Evolutionary conservation across 2,329 filamentous ascomycete species (phyloP), one percentile per base, ranked within the genome.

Genomic region (Hansfordia pulvinata): DNA sequence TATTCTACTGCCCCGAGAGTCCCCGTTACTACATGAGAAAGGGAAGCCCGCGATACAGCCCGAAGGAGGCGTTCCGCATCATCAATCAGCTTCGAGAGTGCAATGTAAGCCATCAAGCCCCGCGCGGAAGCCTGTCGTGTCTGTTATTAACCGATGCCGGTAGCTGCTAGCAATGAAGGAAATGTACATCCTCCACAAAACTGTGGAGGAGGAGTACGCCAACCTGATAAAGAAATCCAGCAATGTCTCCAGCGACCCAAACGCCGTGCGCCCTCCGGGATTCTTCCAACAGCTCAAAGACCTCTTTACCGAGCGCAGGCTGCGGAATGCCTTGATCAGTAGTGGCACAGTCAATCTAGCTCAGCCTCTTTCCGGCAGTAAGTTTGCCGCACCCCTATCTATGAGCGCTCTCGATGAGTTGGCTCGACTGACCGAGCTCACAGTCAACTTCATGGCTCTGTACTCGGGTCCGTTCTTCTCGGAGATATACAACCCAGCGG

Each of bases 391-490:
- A 19, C 24, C 62, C 32, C 56, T 56, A 6, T 60, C 57, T 35
- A 43, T 62, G n/a, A 5, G 41, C 43, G 3, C 47, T 31, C 12
- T 5, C 12, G 3, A n/a, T 23, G 16, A n/a, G n/a, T n/a, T n/a
- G n/a, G n/a, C n/a, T 20, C 17, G 12, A 22, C 19, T 32, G 40
- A 28, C 54, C 16, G 15, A 32, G 17, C 10, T 24, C 12, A 29
- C 16, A 53, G 46, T 53, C 29, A 59, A 57, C 11, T 43, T 61
- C 0, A 42, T 59, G 4, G 56, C 57, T 0, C 62, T 62, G 26
- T 62, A 62, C 33, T 60, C 54, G 1, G 49, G 54, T 50, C 43
- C 14, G 26, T 17, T 12, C n/a, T n/a, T n/a, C n/a, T n/a, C n/a
- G n/a, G n/a, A n/a, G n/a, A n/a, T n/a, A n/a, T n/a, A n/a, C n/a